Conservation (phyloP, 257 asterid species). For the Capsicum baccatum region DNA sequence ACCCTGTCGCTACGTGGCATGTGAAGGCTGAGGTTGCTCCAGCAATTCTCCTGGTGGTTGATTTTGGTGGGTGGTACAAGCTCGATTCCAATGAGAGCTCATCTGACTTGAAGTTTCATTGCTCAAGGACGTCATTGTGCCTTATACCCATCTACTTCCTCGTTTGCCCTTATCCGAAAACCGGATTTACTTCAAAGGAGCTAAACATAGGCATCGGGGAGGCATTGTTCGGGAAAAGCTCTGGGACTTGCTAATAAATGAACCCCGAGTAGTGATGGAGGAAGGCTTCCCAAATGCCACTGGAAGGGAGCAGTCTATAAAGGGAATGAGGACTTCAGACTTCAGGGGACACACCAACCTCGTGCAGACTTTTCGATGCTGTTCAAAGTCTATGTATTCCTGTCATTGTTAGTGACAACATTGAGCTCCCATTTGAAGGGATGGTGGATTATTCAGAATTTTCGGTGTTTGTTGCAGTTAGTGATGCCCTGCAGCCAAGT, state of each 20-base stretch:
- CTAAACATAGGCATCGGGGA: slow-evolving; percentile 97
- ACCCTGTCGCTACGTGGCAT: slow-evolving; percentile 98
- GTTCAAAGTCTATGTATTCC: slow-evolving; percentile 95
- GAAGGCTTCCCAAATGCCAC: slow-evolving; percentile 97
- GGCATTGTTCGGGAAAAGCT: slow-evolving; percentile 88
- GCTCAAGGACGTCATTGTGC: slow-evolving; percentile 88
- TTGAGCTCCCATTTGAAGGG: slow-evolving; percentile 97
- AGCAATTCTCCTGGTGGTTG: slow-evolving; percentile 88
- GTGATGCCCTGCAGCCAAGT: slow-evolving; percentile 73
- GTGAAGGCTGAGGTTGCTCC: slow-evolving; percentile 84
- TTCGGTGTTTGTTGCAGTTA: slow-evolving; percentile 73
- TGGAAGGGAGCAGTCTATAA: slow-evolving; percentile 87
- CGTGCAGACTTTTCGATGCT: slow-evolving; percentile 93
- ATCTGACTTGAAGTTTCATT: slow-evolving; percentile 80
- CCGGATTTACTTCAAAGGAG: slow-evolving; percentile 92
- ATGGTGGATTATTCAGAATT: slow-evolving; percentile 76
- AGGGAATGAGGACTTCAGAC: slow-evolving; percentile 89
- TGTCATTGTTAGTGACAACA: slow-evolving; percentile 77
- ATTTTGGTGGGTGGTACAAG: slow-evolving; percentile 96
- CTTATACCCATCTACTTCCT: slow-evolving; percentile 89
- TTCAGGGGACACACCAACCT: slow-evolving; percentile 97
- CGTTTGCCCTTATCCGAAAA: slow-evolving; percentile 62
- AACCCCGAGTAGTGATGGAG: slow-evolving; percentile 73
- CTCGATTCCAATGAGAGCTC: slow-evolving; percentile 63
- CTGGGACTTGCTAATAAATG: slow-evolving; percentile 76